Evolutionary conservation across 192 early-diverging fungal species (phyloP), one percentile per base, ranked within the genome.

Genomic region (Coemansia sp.): DNA sequence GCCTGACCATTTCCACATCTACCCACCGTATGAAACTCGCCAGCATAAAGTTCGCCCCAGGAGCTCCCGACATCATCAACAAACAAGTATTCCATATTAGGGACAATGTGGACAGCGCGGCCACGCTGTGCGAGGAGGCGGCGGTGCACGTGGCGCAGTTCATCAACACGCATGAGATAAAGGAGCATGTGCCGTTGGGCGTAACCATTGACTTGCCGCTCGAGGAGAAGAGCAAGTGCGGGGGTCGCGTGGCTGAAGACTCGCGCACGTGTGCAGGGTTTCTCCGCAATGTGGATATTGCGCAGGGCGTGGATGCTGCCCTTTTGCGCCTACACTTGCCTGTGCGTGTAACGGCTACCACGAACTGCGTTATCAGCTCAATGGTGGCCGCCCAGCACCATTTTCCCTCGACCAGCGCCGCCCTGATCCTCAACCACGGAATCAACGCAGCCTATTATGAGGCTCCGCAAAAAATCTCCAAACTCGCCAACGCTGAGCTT

Each of bases 371-470:
- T 1, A 91, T 96, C 16, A 95, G 95, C 45, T 94, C 94, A 0
- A 73, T 97, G 38, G 83, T 96, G 7, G 84, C 92, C 14, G 88
- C 96, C 71, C 92, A 94, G 19, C 94, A 95, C 81, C 66, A 74
- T 19, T 78, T 91, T 53, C 88, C 88, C 8, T 64, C 85, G 23
- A 94, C 94, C 7, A 47, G 86, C 52, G 78, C 90, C 55, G 94
- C 92, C 61, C 84, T 94, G 50, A 97, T 97, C 59, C 77, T 96
- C 4, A 95, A 95, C 61, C 97, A 94, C 51, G 97, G 97, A 18
- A 90, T 92, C 71, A 99, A 99, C 61, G 94, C 92, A 23, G 90
- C 94, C 19, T 99, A 97, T 80, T 88, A 94, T 45, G 97, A 98
- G 80, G 69, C 84, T 54, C 66, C 78, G 0, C n/a, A 18, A 62